These are phyloP conservation scores for Aspergillus panamensis DNA, from an alignment of 495 filamentous ascomycete genomes.

Conservation along the genomic window DNA sequence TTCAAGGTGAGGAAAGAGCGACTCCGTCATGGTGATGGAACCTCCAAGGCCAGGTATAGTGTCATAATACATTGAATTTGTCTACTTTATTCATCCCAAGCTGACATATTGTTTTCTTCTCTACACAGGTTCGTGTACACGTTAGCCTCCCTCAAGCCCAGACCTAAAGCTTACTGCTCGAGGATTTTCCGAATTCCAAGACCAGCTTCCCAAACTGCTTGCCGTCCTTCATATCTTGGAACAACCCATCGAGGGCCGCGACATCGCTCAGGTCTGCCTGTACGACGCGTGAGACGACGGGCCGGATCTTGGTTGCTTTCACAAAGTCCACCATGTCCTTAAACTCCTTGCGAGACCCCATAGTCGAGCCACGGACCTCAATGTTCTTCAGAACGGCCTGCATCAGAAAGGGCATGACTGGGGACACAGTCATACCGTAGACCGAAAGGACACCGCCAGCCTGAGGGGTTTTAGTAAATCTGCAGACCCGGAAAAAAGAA, in stretches of 20 bases:
- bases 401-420: slow-evolving; percentile 71
- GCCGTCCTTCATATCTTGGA: slow-evolving; percentile 72
- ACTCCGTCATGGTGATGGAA: not conserved
- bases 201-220: slow-evolving; percentile 78
- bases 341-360: slow-evolving; percentile 75
- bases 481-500: not conserved
- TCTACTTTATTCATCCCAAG: not conserved
- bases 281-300: slow-evolving; percentile 60
- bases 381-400: slow-evolving; percentile 70
- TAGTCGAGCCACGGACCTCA: slow-evolving; percentile 67
- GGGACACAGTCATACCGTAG: slow-evolving; percentile 77
- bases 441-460: slow-evolving; percentile 62
- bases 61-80: not conserved
- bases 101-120: slow-evolving; percentile 7
- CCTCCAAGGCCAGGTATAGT: not conserved
- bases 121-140: not conserved
- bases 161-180: slow-evolving; percentile 44
- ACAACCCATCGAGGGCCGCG: slow-evolving; percentile 61
- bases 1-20: not conserved
- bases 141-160: not conserved
- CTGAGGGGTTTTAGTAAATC: slow-evolving; percentile 22
- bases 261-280: slow-evolving; percentile 60
- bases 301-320: slow-evolving; percentile 55
- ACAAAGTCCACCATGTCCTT: slow-evolving; percentile 75
- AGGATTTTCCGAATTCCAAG: slow-evolving; percentile 47